Base-by-base conservation (phyloP, 2,329 filamentous ascomycete species). In the Cladorrhinum sp. region DNA sequence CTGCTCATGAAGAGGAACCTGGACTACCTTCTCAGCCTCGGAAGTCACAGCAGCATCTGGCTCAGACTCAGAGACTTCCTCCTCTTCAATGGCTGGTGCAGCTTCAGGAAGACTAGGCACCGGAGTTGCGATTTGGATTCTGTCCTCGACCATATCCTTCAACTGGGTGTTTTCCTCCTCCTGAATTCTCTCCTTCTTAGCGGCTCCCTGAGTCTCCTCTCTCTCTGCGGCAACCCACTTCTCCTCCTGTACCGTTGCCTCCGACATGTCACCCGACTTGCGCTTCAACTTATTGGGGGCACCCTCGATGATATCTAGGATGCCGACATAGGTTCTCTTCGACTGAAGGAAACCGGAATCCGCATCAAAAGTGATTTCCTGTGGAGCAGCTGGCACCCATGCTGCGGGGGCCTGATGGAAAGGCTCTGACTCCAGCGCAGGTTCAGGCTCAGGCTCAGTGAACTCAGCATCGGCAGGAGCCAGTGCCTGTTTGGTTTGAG, bases 201-300 rank as follows among this genome's bases (percentile, higher is more conserved):
- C 33, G 12, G 55, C 24, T 28, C 46, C 18, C 21, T 50, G 9
- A 46, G 39, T n/a, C 14, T 10, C n/a, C 4, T 20, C 23, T 20
- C 61, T 55, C 9, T 46, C 36, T 2, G 21, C 14, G 16, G 51
- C 55, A 5, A 56, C 58, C 62, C 66, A 67, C 18, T 39, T 33
- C 48, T 67, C 58, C 46, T 73, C 65, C 16, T 64, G 63, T 1
- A 57, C 50, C 4, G 60, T 67, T 1, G 63, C 28, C 1, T 61
- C 54, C 0, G 70, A 72, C 3, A 75, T 74, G 1, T 71, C 69
- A 1, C 68, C 69, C 0, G 70, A 70, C 63, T 75, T 75, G 16
- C 73, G 69, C 66, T 75, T 75, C 48, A 49, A 48, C 20, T 59
- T 60, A 14, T 36, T 30, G 3, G 30, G 58, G 20, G 28, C 48